A percentile compares a stretch with the other conserved stretches of the same genome.
These are phyloP conservation scores for Yamadazyma paraphyllophila DNA, from an alignment of 805 yeast species.

Conservation along the genomic window DNA sequence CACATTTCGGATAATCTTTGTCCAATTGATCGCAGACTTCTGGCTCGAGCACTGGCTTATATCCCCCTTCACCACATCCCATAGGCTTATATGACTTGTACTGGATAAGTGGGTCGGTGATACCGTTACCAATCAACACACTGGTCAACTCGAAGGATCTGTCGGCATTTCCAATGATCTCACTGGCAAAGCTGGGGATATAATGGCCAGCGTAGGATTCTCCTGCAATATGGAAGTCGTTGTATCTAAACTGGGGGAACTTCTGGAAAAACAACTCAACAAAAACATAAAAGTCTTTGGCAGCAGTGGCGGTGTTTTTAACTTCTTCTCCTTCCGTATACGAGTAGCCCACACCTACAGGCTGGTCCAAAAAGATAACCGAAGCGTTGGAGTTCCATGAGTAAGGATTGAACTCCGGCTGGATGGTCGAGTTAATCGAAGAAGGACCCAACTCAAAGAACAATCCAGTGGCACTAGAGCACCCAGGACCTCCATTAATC, in stretches of 20 bases:
- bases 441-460: constrained; percentile 93
- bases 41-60: constrained; percentile 32
- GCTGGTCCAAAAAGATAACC: constrained; percentile 90
- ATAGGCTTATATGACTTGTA: constrained; percentile 40
- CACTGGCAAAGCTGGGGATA: constrained; percentile 84
- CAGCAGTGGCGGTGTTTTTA: constrained; percentile 75
- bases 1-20: constrained; percentile 34
- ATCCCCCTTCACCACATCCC: constrained; percentile 48
- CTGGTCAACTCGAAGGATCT: constrained; percentile 38
- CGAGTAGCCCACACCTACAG: constrained; percentile 89
- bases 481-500: constrained; percentile 97
- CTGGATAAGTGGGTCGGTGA: constrained; percentile 43
- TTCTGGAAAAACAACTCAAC: constrained; percentile 78
- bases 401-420: constrained; percentile 74
- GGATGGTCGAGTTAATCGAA: constrained; percentile 59
- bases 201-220: constrained; percentile 95
- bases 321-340: constrained; percentile 63
- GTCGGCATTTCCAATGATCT: constrained; percentile 67
- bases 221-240: constrained; percentile 84
- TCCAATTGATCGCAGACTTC: constrained; percentile 36
- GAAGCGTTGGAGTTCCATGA: constrained; percentile 93
- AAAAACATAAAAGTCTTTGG: constrained; percentile 82
- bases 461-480: constrained; percentile 86
- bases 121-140: constrained; percentile 45
- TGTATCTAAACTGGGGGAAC: constrained; percentile 64